These are phyloP conservation scores for Sporisorium exsertum DNA, from an alignment of 1,284 basidiomycete species.

Conservation along the genomic window DNA sequence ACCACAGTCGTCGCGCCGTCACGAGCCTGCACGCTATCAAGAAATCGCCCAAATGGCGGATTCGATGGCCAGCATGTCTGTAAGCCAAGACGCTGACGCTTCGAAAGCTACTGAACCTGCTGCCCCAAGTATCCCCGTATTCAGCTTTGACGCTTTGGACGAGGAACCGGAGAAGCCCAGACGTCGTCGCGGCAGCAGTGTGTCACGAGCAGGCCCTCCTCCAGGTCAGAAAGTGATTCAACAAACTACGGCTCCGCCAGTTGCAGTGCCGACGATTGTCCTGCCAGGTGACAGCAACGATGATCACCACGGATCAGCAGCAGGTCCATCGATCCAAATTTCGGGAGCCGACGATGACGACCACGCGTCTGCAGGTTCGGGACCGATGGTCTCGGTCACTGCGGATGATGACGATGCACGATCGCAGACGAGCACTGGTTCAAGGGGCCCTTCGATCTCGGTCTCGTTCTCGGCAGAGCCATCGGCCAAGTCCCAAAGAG, in stretches of 20 bases:
- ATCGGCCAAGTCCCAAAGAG: slow-evolving; percentile 45
- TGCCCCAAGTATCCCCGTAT: slow-evolving; percentile 13
- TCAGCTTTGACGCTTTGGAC: slow-evolving; percentile 34
- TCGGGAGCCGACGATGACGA: slow-evolving; percentile 36
- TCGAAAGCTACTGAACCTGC: not conserved
- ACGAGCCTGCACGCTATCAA: slow-evolving; percentile 34
- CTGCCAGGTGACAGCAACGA: slow-evolving; percentile 43
- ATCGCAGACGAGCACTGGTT: slow-evolving; percentile 41
- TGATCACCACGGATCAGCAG: slow-evolving; percentile 3
- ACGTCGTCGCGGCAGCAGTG: slow-evolving; percentile 52
- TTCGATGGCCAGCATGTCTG: slow-evolving; percentile 27
- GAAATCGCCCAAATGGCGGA: slow-evolving; percentile 21
- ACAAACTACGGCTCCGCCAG: slow-evolving; percentile 8
- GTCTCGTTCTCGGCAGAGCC: slow-evolving; percentile 48
- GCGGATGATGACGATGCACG: slow-evolving; percentile 40
- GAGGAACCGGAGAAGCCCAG: slow-evolving; percentile 44
- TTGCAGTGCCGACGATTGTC: slow-evolving; percentile 41
- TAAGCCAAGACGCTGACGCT: slow-evolving; percentile 2
- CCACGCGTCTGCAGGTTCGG: slow-evolving; percentile 1
- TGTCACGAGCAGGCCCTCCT: slow-evolving; percentile 29
- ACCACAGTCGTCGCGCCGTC: not conserved
- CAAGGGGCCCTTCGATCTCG: slow-evolving; percentile 39
- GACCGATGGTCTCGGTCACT: slow-evolving; percentile 32
- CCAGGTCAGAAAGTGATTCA: slow-evolving; percentile 30
- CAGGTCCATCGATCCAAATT: slow-evolving; percentile 41